These are phyloP conservation scores for Zychaea mexicana DNA, from an alignment of 371 early-diverging fungal species.

Conservation along the genomic window DNA sequence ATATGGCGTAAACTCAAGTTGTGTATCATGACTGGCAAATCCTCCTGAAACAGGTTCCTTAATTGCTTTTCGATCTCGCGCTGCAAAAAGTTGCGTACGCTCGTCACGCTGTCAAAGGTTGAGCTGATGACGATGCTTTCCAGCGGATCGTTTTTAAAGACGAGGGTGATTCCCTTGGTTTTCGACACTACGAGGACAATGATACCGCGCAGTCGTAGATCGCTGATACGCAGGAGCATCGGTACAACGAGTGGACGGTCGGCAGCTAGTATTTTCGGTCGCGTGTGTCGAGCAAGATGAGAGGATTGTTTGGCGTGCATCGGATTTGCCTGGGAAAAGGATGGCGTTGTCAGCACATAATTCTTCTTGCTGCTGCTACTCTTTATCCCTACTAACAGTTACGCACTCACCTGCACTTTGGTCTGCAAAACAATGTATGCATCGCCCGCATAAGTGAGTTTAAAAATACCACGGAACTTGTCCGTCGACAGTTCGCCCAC, in stretches of 20 bases:
- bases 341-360: not conserved
- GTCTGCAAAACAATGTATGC: slow-evolving; percentile 92
- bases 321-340: slow-evolving; percentile 70
- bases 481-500: slow-evolving; percentile 92
- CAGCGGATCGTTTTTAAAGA: slow-evolving; percentile 96
- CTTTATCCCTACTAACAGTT: not conserved
- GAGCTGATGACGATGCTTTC: slow-evolving; percentile 91
- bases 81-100: slow-evolving; percentile 87
- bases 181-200: slow-evolving; percentile 91
- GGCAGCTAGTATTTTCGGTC: slow-evolving; percentile 84
- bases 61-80: slow-evolving; percentile 46
- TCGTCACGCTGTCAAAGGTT: slow-evolving; percentile 91
- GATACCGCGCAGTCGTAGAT: slow-evolving; percentile 89
- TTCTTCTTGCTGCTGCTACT: not conserved
- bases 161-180: slow-evolving; percentile 90
- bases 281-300: slow-evolving; percentile 65
- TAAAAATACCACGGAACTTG: slow-evolving; percentile 94
- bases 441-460: slow-evolving; percentile 91
- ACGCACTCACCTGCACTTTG: slow-evolving; percentile 84
- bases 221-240: slow-evolving; percentile 89
- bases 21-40: slow-evolving; percentile 92
- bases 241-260: slow-evolving; percentile 94
- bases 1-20: slow-evolving; percentile 67
- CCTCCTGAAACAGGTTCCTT: slow-evolving; percentile 88
- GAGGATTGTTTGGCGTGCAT: slow-evolving; percentile 54